Evolutionary conservation across 768 basidiomycete species (phyloP), one percentile per base, ranked within the genome.

Genomic region (Boletus subparvulus): DNA sequence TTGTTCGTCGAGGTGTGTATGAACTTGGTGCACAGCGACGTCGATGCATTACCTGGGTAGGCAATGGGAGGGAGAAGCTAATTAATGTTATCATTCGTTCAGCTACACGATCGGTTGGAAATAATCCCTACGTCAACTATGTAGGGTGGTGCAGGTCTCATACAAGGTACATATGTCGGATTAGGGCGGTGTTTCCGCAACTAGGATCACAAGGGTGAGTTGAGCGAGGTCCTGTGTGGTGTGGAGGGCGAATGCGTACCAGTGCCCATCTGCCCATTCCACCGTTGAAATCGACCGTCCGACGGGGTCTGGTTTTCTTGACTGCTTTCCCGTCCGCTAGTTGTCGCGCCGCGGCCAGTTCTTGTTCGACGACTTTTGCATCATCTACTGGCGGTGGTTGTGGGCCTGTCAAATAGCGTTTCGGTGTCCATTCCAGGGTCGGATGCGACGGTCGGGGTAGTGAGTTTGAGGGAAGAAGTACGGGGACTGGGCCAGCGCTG

Each of bases 1-100:
- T 99, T 99, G 79, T 99, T 99, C 41, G 94, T 98, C 16, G 95
- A 97, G 0, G 96, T 98, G 71, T 99, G 97, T 11, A 98, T 88
- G 63, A 97, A 98, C 70, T 97, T 95, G 43, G 95, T 95, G 70
- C 95, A 98, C 52, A 98, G 77, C 0, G 96, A 98, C 0, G 92
- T 96, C 6, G 95, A 92, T 5, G 89, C 80, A 70, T 98, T 98
- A 51, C 86, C 83, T 16, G 90, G 87, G 72, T 98, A 98, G 30
- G 94, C 95, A 71, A 88, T 86, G 2, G 97, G 89, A 1, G 95
- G 96, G 46, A 98, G 78, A n/a, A 98, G 80, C 96, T 98, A 70
- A 42, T 69, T 41, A 58, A 65, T 35, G 50, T 50, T 17, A 57
- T 68, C 61, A 67, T 56, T 65, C 44, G 55, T 58, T 73, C 51